A percentile compares a stretch with the other conserved stretches of the same genome.
These are phyloP conservation scores for Vicia sativa DNA, from an alignment of 306 rosid genomes.

Conservation along the genomic window DNA sequence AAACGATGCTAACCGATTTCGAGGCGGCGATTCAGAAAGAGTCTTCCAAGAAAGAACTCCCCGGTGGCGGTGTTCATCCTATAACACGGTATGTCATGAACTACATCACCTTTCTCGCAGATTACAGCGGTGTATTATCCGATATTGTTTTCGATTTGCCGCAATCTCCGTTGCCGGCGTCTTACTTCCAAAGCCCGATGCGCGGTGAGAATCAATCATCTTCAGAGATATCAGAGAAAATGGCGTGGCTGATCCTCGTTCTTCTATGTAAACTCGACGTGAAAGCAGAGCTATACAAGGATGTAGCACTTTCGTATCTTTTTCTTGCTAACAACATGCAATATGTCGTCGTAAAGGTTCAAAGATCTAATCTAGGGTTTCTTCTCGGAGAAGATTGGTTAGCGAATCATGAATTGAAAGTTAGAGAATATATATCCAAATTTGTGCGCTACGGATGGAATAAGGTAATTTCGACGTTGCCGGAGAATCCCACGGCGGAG, in stretches of 20 bases:
- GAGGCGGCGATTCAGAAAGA: slow-evolving; percentile 76
- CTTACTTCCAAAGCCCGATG: slow-evolving; percentile 51
- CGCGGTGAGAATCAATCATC: slow-evolving; percentile 33
- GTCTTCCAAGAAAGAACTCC: slow-evolving; percentile 48
- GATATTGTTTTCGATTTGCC: slow-evolving; percentile 69
- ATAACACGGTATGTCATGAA: slow-evolving; percentile 87
- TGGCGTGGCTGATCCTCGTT: slow-evolving; percentile 77
- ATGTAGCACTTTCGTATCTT: slow-evolving; percentile 73
- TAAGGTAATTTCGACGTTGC: slow-evolving; percentile 57
- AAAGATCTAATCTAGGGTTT: slow-evolving; percentile 52
- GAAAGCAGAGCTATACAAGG: slow-evolving; percentile 61
- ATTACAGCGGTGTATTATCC: slow-evolving; percentile 53
- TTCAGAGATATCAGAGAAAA: slow-evolving; percentile 45
- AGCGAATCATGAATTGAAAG: slow-evolving; percentile 60
- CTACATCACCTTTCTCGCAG: slow-evolving; percentile 64
- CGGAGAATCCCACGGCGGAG: slow-evolving; percentile 57
- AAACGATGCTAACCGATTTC: slow-evolving; percentile 62
- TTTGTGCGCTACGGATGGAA: slow-evolving; percentile 72
- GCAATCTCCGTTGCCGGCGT: slow-evolving; percentile 65
- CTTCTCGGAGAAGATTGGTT: slow-evolving; percentile 69
- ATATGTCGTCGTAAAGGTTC: slow-evolving; percentile 68
- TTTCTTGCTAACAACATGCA: slow-evolving; percentile 82
- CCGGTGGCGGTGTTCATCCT: slow-evolving; percentile 74
- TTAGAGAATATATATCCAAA: slow-evolving; percentile 57
- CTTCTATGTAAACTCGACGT: slow-evolving; percentile 78